These are phyloP conservation scores for Olyra latifolia DNA, from an alignment of 176 grass and related monocot genomes.

Conservation along the genomic window DNA sequence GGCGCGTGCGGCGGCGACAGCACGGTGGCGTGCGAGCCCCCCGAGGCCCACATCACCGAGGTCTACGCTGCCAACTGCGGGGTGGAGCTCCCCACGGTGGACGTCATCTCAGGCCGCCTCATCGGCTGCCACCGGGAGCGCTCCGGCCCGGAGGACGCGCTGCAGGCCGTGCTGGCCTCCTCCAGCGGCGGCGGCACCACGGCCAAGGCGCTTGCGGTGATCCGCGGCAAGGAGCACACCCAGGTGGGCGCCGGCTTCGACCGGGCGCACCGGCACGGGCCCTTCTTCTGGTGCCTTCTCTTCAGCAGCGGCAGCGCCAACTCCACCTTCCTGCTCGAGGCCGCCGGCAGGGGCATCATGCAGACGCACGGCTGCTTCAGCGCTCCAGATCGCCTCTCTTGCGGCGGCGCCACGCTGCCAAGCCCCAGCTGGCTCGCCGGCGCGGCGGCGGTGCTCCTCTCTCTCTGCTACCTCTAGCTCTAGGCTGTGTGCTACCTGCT, in stretches of 20 bases:
- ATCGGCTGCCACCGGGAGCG: slow-evolving; percentile 55
- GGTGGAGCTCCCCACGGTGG: slow-evolving; percentile 85
- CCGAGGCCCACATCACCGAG: slow-evolving; percentile 78
- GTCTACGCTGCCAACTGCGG: slow-evolving; percentile 93
- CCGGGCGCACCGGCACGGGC: slow-evolving; percentile 48
- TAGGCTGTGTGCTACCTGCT: background rate
- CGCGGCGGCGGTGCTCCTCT: background rate
- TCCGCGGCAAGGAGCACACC: slow-evolving; percentile 63
- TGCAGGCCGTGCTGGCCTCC: slow-evolving; percentile 33
- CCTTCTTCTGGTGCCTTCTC: slow-evolving; percentile 86
- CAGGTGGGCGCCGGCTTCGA: slow-evolving; percentile 71
- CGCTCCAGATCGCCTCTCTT: slow-evolving; percentile 40
- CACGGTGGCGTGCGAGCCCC: slow-evolving; percentile 54
- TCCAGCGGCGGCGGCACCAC: background rate
- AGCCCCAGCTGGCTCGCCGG: background rate
- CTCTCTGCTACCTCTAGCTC: background rate
- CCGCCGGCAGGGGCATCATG: slow-evolving; percentile 55
- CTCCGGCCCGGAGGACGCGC: slow-evolving; percentile 36
- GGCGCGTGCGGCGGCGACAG: slow-evolving; percentile 39
- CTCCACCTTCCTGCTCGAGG: slow-evolving; percentile 74
- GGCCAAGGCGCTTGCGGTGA: slow-evolving; percentile 13
- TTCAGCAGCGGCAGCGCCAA: slow-evolving; percentile 68
- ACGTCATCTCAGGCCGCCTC: slow-evolving; percentile 55
- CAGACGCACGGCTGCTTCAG: slow-evolving; percentile 85
- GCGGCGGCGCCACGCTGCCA: slow-evolving; percentile 19